Conservation (phyloP, 225 moss, liverwort and hornwort genomes). For the Lunularia cruciata region DNA sequence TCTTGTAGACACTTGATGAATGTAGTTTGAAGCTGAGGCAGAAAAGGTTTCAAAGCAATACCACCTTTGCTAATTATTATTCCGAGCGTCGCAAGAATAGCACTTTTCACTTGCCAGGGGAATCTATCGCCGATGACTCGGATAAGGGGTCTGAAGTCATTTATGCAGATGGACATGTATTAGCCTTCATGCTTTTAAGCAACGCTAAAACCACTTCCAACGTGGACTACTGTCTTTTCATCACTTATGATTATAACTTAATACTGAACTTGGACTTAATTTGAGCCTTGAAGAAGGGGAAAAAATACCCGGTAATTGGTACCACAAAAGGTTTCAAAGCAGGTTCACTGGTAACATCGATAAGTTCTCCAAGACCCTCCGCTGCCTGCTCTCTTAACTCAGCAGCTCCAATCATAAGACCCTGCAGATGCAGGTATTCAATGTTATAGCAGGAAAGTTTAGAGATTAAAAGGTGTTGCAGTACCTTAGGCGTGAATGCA, state of each 20-base stretch:
- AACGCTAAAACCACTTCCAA: background rate
- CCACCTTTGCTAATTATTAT: conserved; percentile 97
- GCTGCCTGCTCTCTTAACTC: conserved; percentile 97
- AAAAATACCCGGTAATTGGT: conserved; percentile 79
- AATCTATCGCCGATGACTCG: conserved; percentile 97
- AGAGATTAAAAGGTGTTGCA: background rate
- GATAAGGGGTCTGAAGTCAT: conserved; percentile 70
- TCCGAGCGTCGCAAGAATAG: conserved; percentile 90
- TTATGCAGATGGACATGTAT: conserved; percentile 2
- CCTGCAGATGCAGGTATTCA: conserved; percentile 41
- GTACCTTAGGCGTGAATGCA: background rate
- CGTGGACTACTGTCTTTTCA: too few relatives aligned
- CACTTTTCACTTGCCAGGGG: conserved; percentile 99
- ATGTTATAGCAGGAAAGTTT: background rate
- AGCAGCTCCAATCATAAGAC: conserved; percentile 94
- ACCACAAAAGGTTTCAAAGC: conserved; percentile 90
- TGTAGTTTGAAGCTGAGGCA: conserved; percentile 95
- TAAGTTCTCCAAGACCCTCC: conserved; percentile 94
- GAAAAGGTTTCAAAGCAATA: conserved; percentile 83
- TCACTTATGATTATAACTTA: background rate
- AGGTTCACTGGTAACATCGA: conserved; percentile 88
- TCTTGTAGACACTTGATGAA: conserved; percentile 99
- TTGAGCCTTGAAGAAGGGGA: background rate
- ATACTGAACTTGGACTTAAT: background rate
- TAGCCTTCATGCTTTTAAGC: background rate